Conservation (phyloP, 306 rosid species). For the Argentina anserina region DNA sequence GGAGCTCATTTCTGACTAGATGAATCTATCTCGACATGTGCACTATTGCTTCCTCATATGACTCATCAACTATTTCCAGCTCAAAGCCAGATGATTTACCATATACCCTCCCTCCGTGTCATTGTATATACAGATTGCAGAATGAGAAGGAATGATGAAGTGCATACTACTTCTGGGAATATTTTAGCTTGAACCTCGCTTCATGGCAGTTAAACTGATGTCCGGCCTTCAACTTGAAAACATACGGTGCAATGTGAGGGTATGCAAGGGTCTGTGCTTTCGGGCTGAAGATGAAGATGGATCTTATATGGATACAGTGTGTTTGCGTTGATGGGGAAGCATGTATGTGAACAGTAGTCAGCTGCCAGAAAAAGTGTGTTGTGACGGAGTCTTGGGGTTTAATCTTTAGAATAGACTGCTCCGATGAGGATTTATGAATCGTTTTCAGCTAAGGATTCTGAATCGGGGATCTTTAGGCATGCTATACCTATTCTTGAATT, state of each 20-base stretch:
- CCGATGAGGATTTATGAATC: neutral
- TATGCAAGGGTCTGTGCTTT: neutral
- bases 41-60: slow-evolving; percentile 18
- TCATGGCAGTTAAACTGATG: slow-evolving; percentile 9
- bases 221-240: slow-evolving; percentile 11
- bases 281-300: neutral
- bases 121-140: slow-evolving; percentile 27
- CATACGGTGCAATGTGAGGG: slow-evolving; percentile 16
- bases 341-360: neutral
- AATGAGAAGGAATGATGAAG: slow-evolving; percentile 17
- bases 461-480: neutral
- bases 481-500: neutral
- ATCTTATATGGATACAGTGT: neutral
- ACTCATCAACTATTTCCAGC: slow-evolving; percentile 23
- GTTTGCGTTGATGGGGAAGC: neutral
- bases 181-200: neutral
- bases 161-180: slow-evolving; percentile 5
- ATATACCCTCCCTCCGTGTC: neutral
- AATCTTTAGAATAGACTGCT: neutral
- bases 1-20: slow-evolving; percentile 84
- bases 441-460: neutral
- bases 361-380: slow-evolving; percentile 12
- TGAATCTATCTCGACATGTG: slow-evolving; percentile 4
- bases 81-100: slow-evolving; percentile 3
- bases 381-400: slow-evolving; percentile 3